Conservation (phyloP, 805 yeast genomes). For the Soucietia sequanensis region DNA sequence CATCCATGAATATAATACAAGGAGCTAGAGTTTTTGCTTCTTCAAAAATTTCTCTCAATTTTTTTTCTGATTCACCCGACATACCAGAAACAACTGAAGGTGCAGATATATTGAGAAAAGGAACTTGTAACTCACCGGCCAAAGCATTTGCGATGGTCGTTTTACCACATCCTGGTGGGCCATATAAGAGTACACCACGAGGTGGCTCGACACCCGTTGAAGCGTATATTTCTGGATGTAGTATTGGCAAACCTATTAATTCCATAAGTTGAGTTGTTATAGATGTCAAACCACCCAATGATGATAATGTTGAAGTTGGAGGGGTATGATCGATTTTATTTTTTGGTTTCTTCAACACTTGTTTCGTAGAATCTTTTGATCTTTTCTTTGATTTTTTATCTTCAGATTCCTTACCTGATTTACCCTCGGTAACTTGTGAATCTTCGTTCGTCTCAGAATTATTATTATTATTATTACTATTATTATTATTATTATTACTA, state of each 20-base stretch:
- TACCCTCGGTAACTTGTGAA: constrained; percentile 5
- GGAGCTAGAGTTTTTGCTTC: constrained; percentile 92
- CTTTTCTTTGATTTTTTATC: constrained; percentile 49
- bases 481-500: too few species aligned
- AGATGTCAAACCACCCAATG: constrained; percentile 86
- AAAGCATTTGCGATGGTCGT: constrained; percentile 94
- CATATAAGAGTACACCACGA: constrained; percentile 88
- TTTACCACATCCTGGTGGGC: constrained; percentile 99
- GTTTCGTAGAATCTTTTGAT: constrained; percentile 45
- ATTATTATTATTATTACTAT: constrained; percentile 31
- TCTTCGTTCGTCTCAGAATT: constrained; percentile 5
- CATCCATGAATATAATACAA: constrained; percentile 89
- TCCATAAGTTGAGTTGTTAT: constrained; percentile 88
- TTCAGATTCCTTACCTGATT: constrained; percentile 16
- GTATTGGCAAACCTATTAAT: constrained; percentile 83
- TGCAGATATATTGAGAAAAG: constrained; percentile 87
- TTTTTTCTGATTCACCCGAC: constrained; percentile 99
- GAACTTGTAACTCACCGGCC: constrained; percentile 92
- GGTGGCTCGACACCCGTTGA: constrained; percentile 95
- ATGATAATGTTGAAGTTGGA: constrained; percentile 64
- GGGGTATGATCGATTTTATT: constrained; percentile 61
- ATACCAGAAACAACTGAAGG: constrained; percentile 97
- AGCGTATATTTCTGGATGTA: constrained; percentile 87
- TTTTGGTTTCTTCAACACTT: constrained; percentile 24
- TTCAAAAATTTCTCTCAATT: constrained; percentile 86